Evolutionary conservation across 2,329 filamentous ascomycete genomes (phyloP), one percentile per base, ranked within the genome.

Genomic region (Tolypocladium paradoxum): DNA sequence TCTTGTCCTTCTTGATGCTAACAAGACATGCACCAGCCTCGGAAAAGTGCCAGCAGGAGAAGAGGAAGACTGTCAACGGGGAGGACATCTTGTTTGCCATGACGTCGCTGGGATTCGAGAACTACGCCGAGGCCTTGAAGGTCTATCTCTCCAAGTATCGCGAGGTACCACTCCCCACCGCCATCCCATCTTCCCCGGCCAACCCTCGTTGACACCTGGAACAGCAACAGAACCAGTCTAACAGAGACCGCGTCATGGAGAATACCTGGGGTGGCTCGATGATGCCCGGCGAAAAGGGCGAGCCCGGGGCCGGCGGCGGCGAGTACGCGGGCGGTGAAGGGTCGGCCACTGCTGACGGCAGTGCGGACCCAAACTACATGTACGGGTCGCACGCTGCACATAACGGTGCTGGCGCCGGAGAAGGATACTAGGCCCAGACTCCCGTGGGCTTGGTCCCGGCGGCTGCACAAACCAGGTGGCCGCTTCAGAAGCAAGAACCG

Each of bases 21-120:
- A 62, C 57, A 31, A 40, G 11, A 20, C 50, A 36, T 50, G 51
- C 48, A 31, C 68, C 67, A 97, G 93, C 93, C 31, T 97, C 93
- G 58, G 93, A 99, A 72, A 99, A 99, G 73, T 99, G 93, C 67
- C 93, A 99, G 69, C 93, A 97, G 71, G 93, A 99, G 73, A 99
- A 99, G 78, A 84, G 93, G 64, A 99, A 99, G 77, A 99, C 93
- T 0, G 93, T 99, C 61, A 99, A 99, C 66, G 93, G 93, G 62
- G 93, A 99, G 72, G 93, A 99, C 65, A 99, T 99, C 55, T 76
- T 99, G 47, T 99, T 97, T 68, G 93, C 93, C 56, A 99, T 99
- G 93, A 97, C 92, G 8, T 99, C 93, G 29, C 81, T 99, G 36
- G 93, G 93, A 1, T 99, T 99, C 70, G 93, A 99, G 73, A 99